These are phyloP conservation scores for Quercus variabilis DNA, from an alignment of 306 rosid species.

Conservation along the genomic window DNA sequence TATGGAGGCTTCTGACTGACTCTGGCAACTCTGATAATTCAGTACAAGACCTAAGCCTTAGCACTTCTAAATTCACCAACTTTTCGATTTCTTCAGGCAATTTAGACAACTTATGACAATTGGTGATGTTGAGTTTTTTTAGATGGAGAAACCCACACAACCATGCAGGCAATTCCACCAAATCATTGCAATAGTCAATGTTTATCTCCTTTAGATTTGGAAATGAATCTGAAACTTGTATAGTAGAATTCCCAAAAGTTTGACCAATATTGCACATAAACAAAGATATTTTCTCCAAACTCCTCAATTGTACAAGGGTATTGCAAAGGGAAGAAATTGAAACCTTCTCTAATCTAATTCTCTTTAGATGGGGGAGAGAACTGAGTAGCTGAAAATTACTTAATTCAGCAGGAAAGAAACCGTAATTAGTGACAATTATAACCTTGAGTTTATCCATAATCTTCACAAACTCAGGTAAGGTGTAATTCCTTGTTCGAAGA, in stretches of 20 bases:
- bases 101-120: conserved; percentile 36
- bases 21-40: conserved; percentile 22
- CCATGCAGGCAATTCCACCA: conserved; percentile 21
- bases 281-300: conserved; percentile 31
- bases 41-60: conserved; percentile 37
- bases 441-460: conserved; percentile 5
- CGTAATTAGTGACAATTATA: not conserved
- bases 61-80: conserved; percentile 25
- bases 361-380: not conserved
- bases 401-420: not conserved
- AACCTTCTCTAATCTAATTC: conserved; percentile 4
- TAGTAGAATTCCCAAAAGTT: conserved; percentile 17
- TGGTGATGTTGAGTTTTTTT: conserved; percentile 31
- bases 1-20: conserved; percentile 19
- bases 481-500: not conserved
- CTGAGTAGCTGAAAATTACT: not conserved
- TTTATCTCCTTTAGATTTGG: conserved; percentile 37
- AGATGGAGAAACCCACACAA: conserved; percentile 24
- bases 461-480: not conserved
- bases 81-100: conserved; percentile 30
- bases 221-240: conserved; percentile 23
- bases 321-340: conserved; percentile 21
- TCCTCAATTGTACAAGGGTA: not conserved
- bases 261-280: conserved; percentile 36
- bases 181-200: conserved; percentile 40